Evolutionary conservation across 2,329 filamentous ascomycete species (phyloP).

Genomic region (Clarireedia sp.): DNA sequence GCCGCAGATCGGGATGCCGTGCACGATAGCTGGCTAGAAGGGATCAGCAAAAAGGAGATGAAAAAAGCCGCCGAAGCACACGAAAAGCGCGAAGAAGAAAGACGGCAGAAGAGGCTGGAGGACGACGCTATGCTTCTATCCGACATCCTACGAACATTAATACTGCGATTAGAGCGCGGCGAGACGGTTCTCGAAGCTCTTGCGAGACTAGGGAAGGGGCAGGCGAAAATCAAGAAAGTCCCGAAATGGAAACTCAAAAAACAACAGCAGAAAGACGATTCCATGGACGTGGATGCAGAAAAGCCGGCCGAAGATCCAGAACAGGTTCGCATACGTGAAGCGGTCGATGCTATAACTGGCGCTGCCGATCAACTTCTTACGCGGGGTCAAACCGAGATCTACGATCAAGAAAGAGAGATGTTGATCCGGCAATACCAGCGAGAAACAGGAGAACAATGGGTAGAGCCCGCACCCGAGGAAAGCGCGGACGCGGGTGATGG

Average conservation of each 20-base stretch:
- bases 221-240: constrained; percentile 50
- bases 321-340: constrained; percentile 60
- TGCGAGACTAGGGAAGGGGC: constrained; percentile 65
- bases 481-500: constrained; percentile 26
- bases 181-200: constrained; percentile 88
- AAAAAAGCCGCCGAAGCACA: constrained; percentile 79
- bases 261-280: constrained; percentile 47
- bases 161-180: constrained; percentile 63
- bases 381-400: constrained; percentile 80
- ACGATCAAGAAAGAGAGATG: constrained; percentile 78
- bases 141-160: constrained; percentile 67
- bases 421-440: constrained; percentile 75
- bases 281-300: constrained; percentile 64
- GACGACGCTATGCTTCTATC: constrained; percentile 68
- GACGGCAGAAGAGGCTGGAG: constrained; percentile 59
- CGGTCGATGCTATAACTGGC: constrained; percentile 77
- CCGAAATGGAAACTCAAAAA: constrained; percentile 67
- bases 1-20: constrained; percentile 80
- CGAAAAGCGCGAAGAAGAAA: constrained; percentile 73
- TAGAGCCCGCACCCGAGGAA: constrained; percentile 38
- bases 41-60: constrained; percentile 90
- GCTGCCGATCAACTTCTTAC: constrained; percentile 82
- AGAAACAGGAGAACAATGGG: constrained; percentile 85
- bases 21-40: constrained; percentile 89
- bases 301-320: constrained; percentile 55